Evolutionary conservation across 345 rosid species (phyloP), one percentile per base, ranked within the genome.

Genomic region (Hibiscus tridactylites): DNA sequence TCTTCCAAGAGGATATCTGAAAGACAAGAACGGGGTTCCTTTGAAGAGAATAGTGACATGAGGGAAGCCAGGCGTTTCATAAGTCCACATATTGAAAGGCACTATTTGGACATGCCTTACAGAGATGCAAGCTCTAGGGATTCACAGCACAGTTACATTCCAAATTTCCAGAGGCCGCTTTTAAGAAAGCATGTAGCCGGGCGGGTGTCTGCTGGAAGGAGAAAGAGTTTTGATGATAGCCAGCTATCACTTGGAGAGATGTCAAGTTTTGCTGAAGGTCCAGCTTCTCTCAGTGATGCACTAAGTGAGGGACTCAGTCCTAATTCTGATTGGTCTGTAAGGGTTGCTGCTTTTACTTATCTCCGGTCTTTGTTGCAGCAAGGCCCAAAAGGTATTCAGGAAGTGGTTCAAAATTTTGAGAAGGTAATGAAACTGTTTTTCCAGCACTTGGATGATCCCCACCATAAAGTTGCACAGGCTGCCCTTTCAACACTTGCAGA

Each of bases 391-490:
- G 99, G 99, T 71, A 78, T 89, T 79, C 99, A 96, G 78, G 99
- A 92, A 81, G 97, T 92, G 70, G 77, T 88, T 68, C 99, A 92
- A 83, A 90, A 77, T 80, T 92, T 96, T 44, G 99, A 96, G 88
- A 96, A 92, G 82, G 97, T 96, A 71, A 96, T 96, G 99, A 96
- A 96, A 83, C 83, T 96, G 47, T 96, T 92, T 81, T 92, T 96
- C 79, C 96, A 91, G 85, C 98, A 96, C 78, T 83, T 96, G 81
- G 97, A 96, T 84, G 99, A 96, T 79, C 99, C 99, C 57, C 99
- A 96, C 81, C 99, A 92, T 85, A 96, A 96, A 82, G 99, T 92
- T 67, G 99, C 99, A 42, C 99, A 96, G 84, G 99, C 99, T 80
- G 98, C 99, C 79, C 87, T 96, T 63, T 89, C 98, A 37, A 87